Conservation (phyloP, 768 basidiomycete species). For the Clathrus columnatus region DNA sequence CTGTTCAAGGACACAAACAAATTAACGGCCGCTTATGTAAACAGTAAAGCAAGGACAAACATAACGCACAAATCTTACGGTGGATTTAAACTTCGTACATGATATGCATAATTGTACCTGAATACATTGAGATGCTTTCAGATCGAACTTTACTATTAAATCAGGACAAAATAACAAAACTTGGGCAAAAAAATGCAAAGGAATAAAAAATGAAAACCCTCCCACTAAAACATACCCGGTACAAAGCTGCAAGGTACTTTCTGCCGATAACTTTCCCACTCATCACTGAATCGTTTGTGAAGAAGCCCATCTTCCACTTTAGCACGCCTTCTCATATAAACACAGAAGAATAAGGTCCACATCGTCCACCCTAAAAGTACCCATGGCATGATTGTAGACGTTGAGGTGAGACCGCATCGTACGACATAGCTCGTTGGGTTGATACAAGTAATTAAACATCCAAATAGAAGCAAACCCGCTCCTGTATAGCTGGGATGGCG, state of each 20-base stretch:
- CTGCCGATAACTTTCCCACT: conserved; percentile 17
- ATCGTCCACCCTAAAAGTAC: neutral
- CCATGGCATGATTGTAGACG: neutral
- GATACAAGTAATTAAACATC: conserved; percentile 7
- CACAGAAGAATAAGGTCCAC: neutral
- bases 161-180: too few relatives aligned
- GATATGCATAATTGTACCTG: too few relatives aligned
- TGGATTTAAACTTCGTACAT: too few relatives aligned
- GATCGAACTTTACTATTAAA: too few relatives aligned
- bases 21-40: too few relatives aligned
- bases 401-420: conserved; percentile 12
- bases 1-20: too few relatives aligned
- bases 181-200: too few relatives aligned
- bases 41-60: too few relatives aligned
- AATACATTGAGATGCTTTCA: too few relatives aligned
- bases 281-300: conserved; percentile 12
- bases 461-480: conserved; percentile 20
- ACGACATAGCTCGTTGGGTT: conserved; percentile 14
- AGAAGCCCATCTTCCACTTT: conserved; percentile 16
- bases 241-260: conserved; percentile 19
- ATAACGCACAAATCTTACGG: too few relatives aligned
- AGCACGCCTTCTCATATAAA: neutral
- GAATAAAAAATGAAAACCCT: too few relatives aligned
- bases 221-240: conserved; percentile 22
- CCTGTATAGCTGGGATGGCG: conserved; percentile 19